phyloP scores from a whole-genome alignment of 2,329 filamentous ascomycete genomes.

The Drechslerella dactyloides region DNA sequence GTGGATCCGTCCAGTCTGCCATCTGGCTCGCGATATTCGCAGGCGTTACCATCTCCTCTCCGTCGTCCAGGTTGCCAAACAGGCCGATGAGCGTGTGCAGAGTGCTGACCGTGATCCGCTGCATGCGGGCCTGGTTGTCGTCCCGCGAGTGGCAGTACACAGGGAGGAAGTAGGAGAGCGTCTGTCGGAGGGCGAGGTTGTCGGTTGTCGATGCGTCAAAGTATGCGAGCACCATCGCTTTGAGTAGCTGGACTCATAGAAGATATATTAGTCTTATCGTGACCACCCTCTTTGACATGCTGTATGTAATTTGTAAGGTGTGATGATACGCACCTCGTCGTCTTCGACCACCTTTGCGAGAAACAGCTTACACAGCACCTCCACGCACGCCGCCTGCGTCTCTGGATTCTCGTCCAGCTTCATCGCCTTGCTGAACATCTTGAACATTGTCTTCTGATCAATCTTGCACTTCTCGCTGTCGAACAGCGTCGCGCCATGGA shows the following conservation, averaged over 20 bases:
- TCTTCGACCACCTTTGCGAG: conserved; percentile 80
- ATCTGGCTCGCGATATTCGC: conserved; percentile 79
- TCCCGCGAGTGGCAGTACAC: conserved; percentile 87
- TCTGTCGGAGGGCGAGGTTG: conserved; percentile 84
- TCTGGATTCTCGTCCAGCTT: conserved; percentile 73
- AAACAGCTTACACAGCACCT: conserved; percentile 83
- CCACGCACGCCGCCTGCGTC: conserved; percentile 80
- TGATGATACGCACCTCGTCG: conserved; percentile 51
- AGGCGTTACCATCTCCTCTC: conserved; percentile 80
- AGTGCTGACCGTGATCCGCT: conserved; percentile 71
- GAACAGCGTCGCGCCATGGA: conserved; percentile 80
- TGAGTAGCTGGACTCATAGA: conserved; percentile 66
- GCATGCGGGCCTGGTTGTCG: conserved; percentile 84
- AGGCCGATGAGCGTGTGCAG: conserved; percentile 76
- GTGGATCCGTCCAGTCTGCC: conserved; percentile 92
- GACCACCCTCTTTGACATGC: background rate
- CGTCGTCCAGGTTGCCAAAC: conserved; percentile 74
- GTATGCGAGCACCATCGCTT: conserved; percentile 81
- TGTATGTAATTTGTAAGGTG: background rate
- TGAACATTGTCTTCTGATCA: conserved; percentile 71
- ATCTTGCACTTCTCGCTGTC: conserved; percentile 62
- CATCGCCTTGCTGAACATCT: conserved; percentile 83
- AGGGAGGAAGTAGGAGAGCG: conserved; percentile 89
- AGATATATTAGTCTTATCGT: background rate
- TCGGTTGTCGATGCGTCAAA: conserved; percentile 82